Conservation (phyloP, 257 asterid genomes). For the Nicotiana knightiana region DNA sequence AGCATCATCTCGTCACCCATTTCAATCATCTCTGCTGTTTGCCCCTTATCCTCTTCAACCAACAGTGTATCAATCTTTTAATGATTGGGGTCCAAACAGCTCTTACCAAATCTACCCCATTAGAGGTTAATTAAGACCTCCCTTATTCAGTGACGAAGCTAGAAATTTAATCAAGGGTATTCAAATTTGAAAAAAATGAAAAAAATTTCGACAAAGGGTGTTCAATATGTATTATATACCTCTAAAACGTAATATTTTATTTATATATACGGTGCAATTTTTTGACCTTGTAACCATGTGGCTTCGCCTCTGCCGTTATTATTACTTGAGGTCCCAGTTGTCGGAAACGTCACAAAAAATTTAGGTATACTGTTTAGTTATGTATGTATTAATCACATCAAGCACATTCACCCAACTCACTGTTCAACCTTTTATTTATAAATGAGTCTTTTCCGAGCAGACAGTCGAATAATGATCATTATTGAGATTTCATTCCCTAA, state of each 20-base stretch:
- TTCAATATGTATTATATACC: no score
- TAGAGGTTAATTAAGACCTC: neutral
- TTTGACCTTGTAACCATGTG: no score
- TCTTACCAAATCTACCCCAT: neutral
- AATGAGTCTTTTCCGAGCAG: no score
- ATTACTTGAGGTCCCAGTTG: neutral
- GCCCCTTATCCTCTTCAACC: constrained; percentile 15
- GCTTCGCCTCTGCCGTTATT: neutral
- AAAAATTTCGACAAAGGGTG: no score
- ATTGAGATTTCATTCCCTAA: neutral
- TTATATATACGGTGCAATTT: no score
- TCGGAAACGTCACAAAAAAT: neutral
- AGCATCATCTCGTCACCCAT: neutral
- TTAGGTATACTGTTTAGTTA: neutral
- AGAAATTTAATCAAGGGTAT: no score
- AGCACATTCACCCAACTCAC: neutral
- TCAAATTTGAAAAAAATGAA: no score
- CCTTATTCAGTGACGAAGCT: no score
- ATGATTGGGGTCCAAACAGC: constrained; percentile 12
- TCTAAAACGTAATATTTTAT: no score
- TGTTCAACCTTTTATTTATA: neutral
- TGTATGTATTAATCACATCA: neutral
- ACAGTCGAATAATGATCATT: neutral
- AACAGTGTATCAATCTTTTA: constrained; percentile 6
- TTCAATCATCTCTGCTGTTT: constrained; percentile 4